Evolutionary conservation across 306 rosid genomes (phyloP).

Genomic region (Prunus davidiana): DNA sequence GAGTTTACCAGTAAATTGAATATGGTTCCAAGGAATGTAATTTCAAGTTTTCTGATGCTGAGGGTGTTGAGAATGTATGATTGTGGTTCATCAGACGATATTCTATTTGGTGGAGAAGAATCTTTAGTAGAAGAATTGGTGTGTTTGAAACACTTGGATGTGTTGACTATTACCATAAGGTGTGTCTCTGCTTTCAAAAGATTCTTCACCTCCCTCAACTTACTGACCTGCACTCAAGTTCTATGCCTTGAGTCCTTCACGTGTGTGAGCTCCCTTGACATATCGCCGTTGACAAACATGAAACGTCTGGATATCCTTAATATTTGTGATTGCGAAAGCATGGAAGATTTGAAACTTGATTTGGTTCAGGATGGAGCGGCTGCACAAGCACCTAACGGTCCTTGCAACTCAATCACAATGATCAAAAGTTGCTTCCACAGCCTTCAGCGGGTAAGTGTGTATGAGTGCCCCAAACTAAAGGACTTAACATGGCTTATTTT

Average conservation of each 20-base stretch:
- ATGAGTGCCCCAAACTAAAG: neutral
- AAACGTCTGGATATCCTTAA: neutral
- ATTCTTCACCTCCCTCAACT: neutral
- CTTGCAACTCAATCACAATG: neutral
- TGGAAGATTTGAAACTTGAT: neutral
- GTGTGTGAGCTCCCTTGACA: no score
- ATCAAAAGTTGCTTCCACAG: neutral
- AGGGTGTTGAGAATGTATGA: slow-evolving; percentile 1
- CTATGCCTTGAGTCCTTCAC: neutral
- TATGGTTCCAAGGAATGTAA: neutral
- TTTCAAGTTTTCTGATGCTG: neutral
- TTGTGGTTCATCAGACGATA: neutral
- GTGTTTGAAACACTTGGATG: neutral
- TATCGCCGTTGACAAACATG: neutral
- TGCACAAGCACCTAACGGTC: neutral
- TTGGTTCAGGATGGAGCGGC: neutral
- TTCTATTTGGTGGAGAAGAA: neutral
- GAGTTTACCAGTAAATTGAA: neutral
- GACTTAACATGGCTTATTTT: slow-evolving; percentile 6
- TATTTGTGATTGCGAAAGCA: neutral
- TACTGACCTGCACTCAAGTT: neutral
- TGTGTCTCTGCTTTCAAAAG: neutral
- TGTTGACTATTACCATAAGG: neutral
- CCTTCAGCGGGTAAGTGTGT: neutral
- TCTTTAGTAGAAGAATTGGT: neutral